phyloP scores from a whole-genome alignment of 371 early-diverging fungal genomes.

The Actinomortierella wolfii region DNA sequence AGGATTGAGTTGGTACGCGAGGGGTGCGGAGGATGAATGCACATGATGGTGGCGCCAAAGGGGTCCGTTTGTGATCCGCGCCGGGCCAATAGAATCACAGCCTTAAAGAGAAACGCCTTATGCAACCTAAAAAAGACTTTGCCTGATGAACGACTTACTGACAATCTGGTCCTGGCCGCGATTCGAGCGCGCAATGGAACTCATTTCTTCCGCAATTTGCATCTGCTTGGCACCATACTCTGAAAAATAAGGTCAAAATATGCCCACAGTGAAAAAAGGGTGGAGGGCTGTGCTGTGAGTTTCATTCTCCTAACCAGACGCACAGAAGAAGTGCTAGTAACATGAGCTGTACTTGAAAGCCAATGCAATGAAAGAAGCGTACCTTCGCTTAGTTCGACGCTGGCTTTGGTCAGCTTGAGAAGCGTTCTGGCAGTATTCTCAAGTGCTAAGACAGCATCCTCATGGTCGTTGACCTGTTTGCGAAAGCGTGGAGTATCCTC shows the following conservation, averaged over 20 bases:
- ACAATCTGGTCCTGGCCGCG: conserved; percentile 62
- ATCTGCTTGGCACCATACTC: conserved; percentile 59
- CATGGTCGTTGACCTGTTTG: conserved; percentile 58
- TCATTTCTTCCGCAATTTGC: conserved; percentile 57
- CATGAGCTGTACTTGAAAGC: too few species aligned
- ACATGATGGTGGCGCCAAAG: too few species aligned
- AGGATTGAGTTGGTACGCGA: neutral
- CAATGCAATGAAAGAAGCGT: conserved; percentile 7
- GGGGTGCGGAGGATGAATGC: too few species aligned
- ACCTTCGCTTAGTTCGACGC: conserved; percentile 61
- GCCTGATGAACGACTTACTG: conserved; percentile 41
- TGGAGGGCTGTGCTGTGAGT: too few species aligned
- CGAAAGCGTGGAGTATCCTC: conserved; percentile 66
- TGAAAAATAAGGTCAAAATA: conserved; percentile 12
- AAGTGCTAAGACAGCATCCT: conserved; percentile 62
- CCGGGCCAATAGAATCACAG: too few species aligned
- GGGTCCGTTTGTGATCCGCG: too few species aligned
- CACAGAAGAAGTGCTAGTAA: too few species aligned
- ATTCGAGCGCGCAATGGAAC: conserved; percentile 57
- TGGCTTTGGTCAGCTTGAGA: conserved; percentile 58
- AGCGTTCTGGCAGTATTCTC: conserved; percentile 56
- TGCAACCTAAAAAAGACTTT: too few species aligned
- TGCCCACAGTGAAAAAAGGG: neutral
- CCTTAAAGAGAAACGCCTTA: too few species aligned
- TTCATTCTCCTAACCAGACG: too few species aligned